Evolutionary conservation across 352 stramenopile genomes (phyloP), one percentile per base, ranked within the genome.

Genomic region (Phytophthora kernoviae): DNA sequence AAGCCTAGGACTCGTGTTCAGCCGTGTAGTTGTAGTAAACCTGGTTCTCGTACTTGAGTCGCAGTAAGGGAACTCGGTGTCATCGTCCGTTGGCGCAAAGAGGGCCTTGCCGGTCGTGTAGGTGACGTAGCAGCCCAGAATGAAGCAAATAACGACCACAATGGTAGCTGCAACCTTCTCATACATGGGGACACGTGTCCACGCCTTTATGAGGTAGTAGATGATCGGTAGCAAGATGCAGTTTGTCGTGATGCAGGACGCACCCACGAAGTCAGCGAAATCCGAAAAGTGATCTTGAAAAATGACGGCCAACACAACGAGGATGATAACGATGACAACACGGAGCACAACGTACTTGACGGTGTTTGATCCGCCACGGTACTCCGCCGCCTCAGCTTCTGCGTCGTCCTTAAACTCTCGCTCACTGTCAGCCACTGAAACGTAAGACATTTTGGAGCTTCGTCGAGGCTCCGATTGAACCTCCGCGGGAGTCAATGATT

Each of bases 31-130:
- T 74, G 37, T 66, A 77, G 43, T 76, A 81, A 18, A 65, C 18
- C 26, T 54, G 26, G 36, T 62, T 45, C 49, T 77, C 45, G 37
- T 65, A 73, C 52, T 68, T 45, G 58, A 8, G 53, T 27, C 36
- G 53, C 73, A 82, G 49, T 70, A 82, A 18, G 61, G 65, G 53
- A 81, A 81, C n/a, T 32, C 37, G 3, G 18, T 42, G 8, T 67
- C 49, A 30, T 62, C 52, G 5, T 42, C 8, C 0, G 41, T 22
- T 14, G 37, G 37, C 15, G 37, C 12, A 17, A 43, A 43, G 5
- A 43, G 37, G 2, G n/a, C 37, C n/a, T 43, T 43, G n/a, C 37
- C 37, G 14, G 37, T 21, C 37, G 18, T 21, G 15, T 43, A 43
- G 6, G 37, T 43, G 12, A 43, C 37, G 37, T 43, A 43, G 37